Base-by-base conservation (phyloP, 495 filamentous ascomycete species). In the Hapsidospora chrysogenum region DNA sequence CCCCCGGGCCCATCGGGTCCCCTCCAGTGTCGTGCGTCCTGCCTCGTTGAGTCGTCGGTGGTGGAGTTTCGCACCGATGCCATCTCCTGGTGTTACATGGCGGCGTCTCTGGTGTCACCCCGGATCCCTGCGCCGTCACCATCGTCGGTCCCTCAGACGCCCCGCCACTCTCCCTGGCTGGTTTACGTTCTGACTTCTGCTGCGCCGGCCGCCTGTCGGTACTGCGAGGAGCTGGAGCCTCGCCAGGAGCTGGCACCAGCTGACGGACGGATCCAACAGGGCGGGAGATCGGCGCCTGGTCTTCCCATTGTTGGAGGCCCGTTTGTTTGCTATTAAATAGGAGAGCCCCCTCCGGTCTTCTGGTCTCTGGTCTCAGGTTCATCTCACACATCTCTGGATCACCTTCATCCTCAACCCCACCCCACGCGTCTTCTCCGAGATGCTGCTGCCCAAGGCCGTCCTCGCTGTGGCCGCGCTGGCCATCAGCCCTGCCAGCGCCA, bases 191-290 rank as follows among this genome's bases (percentile, higher is more conserved):
- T 6, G 11, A 26, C 11, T 26, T 26, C 23, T 26, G 23, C 23
- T 26, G 23, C 6, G 6, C 23, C 31, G 64, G 57, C 4, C 70
- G 78, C 31, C 23, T 26, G 23, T 11, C 23, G 23, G 23, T 26
- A 6, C 23, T 6, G 23, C 6, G 6, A 11, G 23, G 6, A 26
- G 23, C 6, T 26, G 23, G 11, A 11, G 6, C 23, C 23, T 26
- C 11, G 23, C 11, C 11, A 26, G 11, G 11, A 26, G 23, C 23
- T n/a, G n/a, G n/a, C n/a, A n/a, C n/a, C n/a, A n/a, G n/a, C n/a
- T n/a, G n/a, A n/a, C n/a, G n/a, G n/a, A n/a, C n/a, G n/a, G n/a
- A n/a, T n/a, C n/a, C n/a, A n/a, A n/a, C n/a, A n/a, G n/a, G n/a
- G n/a, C n/a, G n/a, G n/a, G n/a, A n/a, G n/a, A n/a, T n/a, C n/a